A percentile compares a stretch with the other conserved stretches of the same genome.
Conservation (phyloP, 768 basidiomycete genomes). For the Lactarius pseudohatsudake region DNA sequence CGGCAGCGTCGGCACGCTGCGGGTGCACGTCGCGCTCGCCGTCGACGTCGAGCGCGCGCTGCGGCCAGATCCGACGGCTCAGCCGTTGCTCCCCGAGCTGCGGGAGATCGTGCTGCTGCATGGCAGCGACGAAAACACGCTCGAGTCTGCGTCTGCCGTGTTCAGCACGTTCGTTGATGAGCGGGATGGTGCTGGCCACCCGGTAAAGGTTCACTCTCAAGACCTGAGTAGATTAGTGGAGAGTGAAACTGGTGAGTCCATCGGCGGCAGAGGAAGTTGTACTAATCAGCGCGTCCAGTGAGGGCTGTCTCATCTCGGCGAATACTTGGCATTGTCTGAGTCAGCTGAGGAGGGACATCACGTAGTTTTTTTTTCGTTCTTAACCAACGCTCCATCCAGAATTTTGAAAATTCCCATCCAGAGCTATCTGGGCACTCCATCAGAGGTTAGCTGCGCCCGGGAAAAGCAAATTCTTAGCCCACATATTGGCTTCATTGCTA, state of each 20-base stretch:
- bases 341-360: too few relatives aligned
- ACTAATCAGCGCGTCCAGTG: neutral
- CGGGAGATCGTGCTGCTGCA: constrained; percentile 16
- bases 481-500: too few relatives aligned
- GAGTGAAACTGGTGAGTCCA: neutral
- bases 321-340: neutral
- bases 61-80: neutral
- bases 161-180: constrained; percentile 1
- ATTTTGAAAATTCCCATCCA: too few relatives aligned
- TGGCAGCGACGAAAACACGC: neutral
- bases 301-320: neutral
- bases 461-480: too few relatives aligned
- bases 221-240: constrained; percentile 1
- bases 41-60: constrained; percentile 9
- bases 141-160: neutral
- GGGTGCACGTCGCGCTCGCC: constrained; percentile 12
- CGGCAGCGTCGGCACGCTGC: neutral
- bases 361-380: too few relatives aligned
- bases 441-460: too few relatives aligned
- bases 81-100: constrained; percentile 3
- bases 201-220: constrained; percentile 8
- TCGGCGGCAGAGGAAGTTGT: neutral
- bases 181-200: neutral
- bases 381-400: too few relatives aligned
- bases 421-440: neutral